Evolutionary conservation across 2,329 filamentous ascomycete species (phyloP), one percentile per base, ranked within the genome.

Genomic region (Dactylonectria estremocensis): DNA sequence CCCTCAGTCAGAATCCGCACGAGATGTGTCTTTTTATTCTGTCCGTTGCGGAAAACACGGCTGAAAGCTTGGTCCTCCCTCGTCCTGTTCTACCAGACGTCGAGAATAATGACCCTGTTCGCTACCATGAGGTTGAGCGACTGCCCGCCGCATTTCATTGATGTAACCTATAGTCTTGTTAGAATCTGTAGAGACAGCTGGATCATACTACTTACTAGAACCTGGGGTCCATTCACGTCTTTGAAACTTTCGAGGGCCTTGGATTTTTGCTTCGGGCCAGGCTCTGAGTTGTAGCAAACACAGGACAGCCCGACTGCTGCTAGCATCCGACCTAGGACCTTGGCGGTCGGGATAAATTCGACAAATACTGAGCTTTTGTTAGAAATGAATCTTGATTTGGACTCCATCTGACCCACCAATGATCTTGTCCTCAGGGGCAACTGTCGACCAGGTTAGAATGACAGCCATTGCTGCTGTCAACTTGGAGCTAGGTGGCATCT

Each of bases 11-110:
- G 78, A 37, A 94, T 83, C 0, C 89, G 84, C 1, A 88, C 84
- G 64, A 92, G 85, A 11, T 88, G 81, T 0, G 91, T 90, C 37
- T 88, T 81, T 48, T 90, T 87, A 0, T 75, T 68, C 69, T 95
- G 93, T 0, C 91, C 91, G 2, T 91, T 89, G 5, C 92, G 85
- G 71, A 87, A 88, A 0, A 93, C 87, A 0, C 92, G 87, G 1
- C 81, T 81, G 45, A 86, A 85, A 0, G 88, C 90, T 72, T 94
- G 92, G n/a, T 89, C 81, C 71, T 94, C 90, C 0, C 84, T 77
- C 0, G 85, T 82, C 1, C 78, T 78, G 64, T 93, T 93, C 89
- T 89, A 94, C 87, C 88, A 90, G 0, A 83, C 79, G 35, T 91
- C 88, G 0, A 88, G 58, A 0, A 87, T 79, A 20, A 90, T 88